Evolutionary conservation across 345 rosid genomes (phyloP).

Genomic region (Gossypium australe): DNA sequence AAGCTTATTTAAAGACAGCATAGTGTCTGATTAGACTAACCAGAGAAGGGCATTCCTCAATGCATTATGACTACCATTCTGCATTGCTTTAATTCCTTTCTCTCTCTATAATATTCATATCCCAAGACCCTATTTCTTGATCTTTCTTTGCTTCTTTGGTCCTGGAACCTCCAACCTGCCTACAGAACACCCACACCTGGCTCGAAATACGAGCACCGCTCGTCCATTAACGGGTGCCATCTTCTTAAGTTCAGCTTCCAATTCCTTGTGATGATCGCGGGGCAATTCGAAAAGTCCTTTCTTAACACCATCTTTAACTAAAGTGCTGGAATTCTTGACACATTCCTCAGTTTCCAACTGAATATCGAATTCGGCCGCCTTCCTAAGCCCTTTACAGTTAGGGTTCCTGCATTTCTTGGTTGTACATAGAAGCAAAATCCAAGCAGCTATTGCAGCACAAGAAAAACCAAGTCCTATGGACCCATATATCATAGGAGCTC

Average conservation of each 20-base stretch:
- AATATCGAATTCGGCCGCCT: constrained; percentile 80
- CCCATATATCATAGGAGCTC: constrained; percentile 58
- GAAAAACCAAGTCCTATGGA: constrained; percentile 58
- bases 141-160: constrained; percentile 68
- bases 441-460: constrained; percentile 54
- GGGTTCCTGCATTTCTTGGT: constrained; percentile 74
- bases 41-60: constrained; percentile 39
- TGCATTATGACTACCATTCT: constrained; percentile 36
- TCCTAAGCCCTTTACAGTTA: constrained; percentile 69
- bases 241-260: constrained; percentile 75
- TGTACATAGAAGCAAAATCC: constrained; percentile 54
- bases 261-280: constrained; percentile 58
- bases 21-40: constrained; percentile 28
- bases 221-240: constrained; percentile 75
- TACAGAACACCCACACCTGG: constrained; percentile 64
- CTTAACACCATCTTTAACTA: constrained; percentile 42
- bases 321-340: constrained; percentile 46
- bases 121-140: constrained; percentile 56
- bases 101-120: not conserved
- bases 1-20: constrained; percentile 39
- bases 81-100: constrained; percentile 26
- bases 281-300: constrained; percentile 68
- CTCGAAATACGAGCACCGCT: constrained; percentile 64
- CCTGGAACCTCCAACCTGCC: constrained; percentile 93
- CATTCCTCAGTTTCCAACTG: constrained; percentile 91